phyloP scores from a whole-genome alignment of 2,329 filamentous ascomycete genomes.

The Colletotrichum zoysiae region DNA sequence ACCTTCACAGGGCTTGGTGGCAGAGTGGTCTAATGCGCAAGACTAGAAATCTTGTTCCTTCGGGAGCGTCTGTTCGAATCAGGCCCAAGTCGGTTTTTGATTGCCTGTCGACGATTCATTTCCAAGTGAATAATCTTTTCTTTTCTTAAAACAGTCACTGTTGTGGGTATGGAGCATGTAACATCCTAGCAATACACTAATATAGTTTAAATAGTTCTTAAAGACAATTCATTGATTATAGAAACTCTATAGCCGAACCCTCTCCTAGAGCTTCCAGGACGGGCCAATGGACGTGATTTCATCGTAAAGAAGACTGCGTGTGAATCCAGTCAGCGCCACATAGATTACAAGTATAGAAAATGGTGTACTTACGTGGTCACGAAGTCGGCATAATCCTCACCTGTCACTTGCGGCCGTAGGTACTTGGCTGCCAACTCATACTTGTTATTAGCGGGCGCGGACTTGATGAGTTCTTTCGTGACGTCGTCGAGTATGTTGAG shows the following conservation, averaged over 20 bases:
- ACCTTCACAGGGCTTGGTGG: neutral
- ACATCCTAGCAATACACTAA: neutral
- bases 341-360: neutral
- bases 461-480: slow-evolving; percentile 25
- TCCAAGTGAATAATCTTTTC: no score
- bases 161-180: neutral
- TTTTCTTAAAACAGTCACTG: neutral
- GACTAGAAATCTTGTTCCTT: slow-evolving; percentile 31
- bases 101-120: neutral
- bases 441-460: slow-evolving; percentile 41
- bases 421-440: slow-evolving; percentile 38
- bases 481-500: slow-evolving; percentile 79
- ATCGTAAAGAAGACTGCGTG: slow-evolving; percentile 2
- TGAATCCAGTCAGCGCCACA: neutral
- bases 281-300: slow-evolving; percentile 10
- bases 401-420: slow-evolving; percentile 33
- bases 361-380: slow-evolving; percentile 31
- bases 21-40: slow-evolving; percentile 30
- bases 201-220: accelerated
- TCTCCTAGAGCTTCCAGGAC: slow-evolving; percentile 5
- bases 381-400: slow-evolving; percentile 38
- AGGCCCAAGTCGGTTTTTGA: slow-evolving; percentile 20
- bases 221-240: neutral
- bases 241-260: no score
- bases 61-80: slow-evolving; percentile 27